Conservation (phyloP, 805 yeast species). For the Candida xiaguanensis region DNA sequence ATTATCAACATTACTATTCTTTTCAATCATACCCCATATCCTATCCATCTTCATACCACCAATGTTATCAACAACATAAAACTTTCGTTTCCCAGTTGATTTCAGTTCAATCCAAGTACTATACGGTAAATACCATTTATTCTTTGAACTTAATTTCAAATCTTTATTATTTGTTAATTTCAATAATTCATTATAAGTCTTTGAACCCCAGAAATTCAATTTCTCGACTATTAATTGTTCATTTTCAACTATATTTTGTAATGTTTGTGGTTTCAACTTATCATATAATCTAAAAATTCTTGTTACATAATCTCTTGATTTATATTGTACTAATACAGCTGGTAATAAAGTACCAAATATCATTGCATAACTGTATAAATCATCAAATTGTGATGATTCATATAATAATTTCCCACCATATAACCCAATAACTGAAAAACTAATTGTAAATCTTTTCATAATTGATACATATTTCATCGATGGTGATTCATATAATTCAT, state of each 20-base stretch:
- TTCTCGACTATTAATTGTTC: conserved; percentile 69
- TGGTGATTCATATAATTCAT: conserved; percentile 64
- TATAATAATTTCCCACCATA: conserved; percentile 59
- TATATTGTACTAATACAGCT: conserved; percentile 43
- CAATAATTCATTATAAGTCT: conserved; percentile 60
- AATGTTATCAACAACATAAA: conserved; percentile 65
- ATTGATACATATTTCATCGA: conserved; percentile 58
- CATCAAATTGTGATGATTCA: conserved; percentile 52
- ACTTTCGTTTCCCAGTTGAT: conserved; percentile 33
- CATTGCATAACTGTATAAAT: conserved; percentile 42
- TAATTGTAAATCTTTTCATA: conserved; percentile 58
- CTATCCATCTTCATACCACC: conserved; percentile 86
- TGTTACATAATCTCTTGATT: conserved; percentile 65
- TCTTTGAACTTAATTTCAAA: conserved; percentile 29
- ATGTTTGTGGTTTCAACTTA: conserved; percentile 57
- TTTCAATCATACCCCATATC: conserved; percentile 78
- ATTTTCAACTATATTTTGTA: conserved; percentile 55
- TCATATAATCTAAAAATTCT: conserved; percentile 69
- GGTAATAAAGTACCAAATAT: conserved; percentile 56
- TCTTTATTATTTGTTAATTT: conserved; percentile 33
- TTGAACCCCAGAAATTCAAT: conserved; percentile 62
- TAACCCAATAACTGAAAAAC: conserved; percentile 57
- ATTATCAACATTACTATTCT: conserved; percentile 59
- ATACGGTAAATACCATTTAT: conserved; percentile 26
- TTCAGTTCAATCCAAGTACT: conserved; percentile 36